Conservation (phyloP, 2,329 filamentous ascomycete genomes). For the Kalmusia sp. region DNA sequence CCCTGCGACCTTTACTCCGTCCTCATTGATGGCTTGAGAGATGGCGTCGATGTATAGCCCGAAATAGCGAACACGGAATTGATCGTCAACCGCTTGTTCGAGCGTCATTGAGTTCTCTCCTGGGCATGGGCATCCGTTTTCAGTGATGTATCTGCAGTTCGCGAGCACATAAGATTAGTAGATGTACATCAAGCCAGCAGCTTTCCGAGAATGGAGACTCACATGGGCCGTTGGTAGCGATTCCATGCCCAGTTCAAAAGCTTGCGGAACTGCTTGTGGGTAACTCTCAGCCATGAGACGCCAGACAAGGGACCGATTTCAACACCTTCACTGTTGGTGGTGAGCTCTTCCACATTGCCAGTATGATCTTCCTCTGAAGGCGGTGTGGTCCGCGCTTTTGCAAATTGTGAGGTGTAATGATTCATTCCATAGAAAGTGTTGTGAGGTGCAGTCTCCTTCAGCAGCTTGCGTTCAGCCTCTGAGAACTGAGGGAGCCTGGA, state of each 20-base stretch:
- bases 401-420: conserved; percentile 51
- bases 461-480: conserved; percentile 47
- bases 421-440: conserved; percentile 52
- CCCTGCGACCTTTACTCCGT: conserved; percentile 47
- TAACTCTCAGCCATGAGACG: conserved; percentile 50
- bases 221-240: conserved; percentile 50
- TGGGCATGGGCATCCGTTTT: conserved; percentile 47
- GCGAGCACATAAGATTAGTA: too few species aligned
- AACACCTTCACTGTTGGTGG: conserved; percentile 54
- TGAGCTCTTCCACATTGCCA: conserved; percentile 54
- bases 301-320: conserved; percentile 35
- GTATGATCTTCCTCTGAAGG: conserved; percentile 49
- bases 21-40: conserved; percentile 45
- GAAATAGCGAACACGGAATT: conserved; percentile 49
- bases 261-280: conserved; percentile 65
- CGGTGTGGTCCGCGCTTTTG: conserved; percentile 43
- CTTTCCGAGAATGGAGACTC: conserved; percentile 25
- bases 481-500: conserved; percentile 49
- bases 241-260: conserved; percentile 51
- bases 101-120: conserved; percentile 46
- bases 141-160: conserved; percentile 41
- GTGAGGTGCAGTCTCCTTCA: conserved; percentile 24
- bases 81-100: conserved; percentile 43
- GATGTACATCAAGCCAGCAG: too few species aligned
- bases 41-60: conserved; percentile 46